These are phyloP conservation scores for Gypsophila paniculata DNA, from an alignment of 179 eudicot genomes.

Conservation along the genomic window DNA sequence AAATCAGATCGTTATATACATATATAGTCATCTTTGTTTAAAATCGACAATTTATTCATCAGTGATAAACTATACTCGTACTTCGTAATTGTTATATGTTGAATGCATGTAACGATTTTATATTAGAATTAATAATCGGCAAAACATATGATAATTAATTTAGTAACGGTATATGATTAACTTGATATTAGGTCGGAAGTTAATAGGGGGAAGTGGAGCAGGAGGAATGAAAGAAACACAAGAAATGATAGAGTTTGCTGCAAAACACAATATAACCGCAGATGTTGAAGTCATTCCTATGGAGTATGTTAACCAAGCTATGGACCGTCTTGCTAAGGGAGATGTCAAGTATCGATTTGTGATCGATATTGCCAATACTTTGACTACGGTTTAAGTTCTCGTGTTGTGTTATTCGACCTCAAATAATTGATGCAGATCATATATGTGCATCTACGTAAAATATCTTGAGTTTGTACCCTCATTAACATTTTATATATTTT, in stretches of 20 bases:
- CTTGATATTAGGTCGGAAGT: slow-evolving; percentile 21
- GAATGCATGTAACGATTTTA: not conserved
- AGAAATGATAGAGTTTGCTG: slow-evolving; percentile 28
- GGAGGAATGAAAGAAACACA: slow-evolving; percentile 29
- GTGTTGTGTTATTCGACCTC: not conserved
- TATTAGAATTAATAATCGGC: too few species aligned
- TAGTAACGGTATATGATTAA: not conserved
- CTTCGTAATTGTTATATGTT: too few species aligned
- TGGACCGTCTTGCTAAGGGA: slow-evolving; percentile 26
- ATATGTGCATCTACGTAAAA: not conserved
- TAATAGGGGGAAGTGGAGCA: slow-evolving; percentile 24
- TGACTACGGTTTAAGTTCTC: slow-evolving; percentile 1
- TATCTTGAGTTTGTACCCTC: not conserved
- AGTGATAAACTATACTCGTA: too few species aligned
- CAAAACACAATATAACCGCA: slow-evolving; percentile 21
- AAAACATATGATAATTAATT: too few species aligned
- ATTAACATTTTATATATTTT: too few species aligned
- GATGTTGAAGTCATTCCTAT: slow-evolving; percentile 27
- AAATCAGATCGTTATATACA: too few species aligned
- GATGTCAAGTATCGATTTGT: slow-evolving; percentile 23
- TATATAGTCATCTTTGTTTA: too few species aligned
- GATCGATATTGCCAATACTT: slow-evolving; percentile 15
- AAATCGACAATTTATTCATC: too few species aligned
- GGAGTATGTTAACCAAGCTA: slow-evolving; percentile 20
- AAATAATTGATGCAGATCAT: not conserved